Evolutionary conservation across 345 rosid genomes (phyloP).

Genomic region (Cochlearia excelsa): DNA sequence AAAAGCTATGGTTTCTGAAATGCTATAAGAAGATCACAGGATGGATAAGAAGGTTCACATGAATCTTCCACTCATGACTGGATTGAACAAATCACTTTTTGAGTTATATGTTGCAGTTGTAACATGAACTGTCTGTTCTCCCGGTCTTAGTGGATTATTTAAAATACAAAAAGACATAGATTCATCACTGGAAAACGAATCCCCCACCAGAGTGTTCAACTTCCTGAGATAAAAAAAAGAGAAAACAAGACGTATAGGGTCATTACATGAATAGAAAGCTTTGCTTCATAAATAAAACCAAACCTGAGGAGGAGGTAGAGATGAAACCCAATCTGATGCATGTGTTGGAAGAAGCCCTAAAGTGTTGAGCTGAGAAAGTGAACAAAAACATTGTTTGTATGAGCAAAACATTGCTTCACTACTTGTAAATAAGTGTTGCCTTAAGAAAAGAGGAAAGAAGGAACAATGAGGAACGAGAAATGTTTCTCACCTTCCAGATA

Average conservation of each 20-base stretch:
- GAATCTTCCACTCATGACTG: not conserved
- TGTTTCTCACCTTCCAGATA: conserved; percentile 82
- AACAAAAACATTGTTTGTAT: conserved; percentile 17
- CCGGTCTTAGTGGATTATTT: conserved; percentile 14
- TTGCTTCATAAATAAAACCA: conserved; percentile 1
- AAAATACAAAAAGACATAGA: conserved; percentile 6
- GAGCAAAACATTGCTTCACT: not conserved
- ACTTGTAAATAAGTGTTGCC: conserved; percentile 3
- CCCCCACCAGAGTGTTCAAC: conserved; percentile 95
- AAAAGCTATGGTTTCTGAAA: conserved; percentile 29
- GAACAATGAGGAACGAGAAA: conserved; percentile 5
- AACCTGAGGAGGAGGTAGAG: conserved; percentile 96
- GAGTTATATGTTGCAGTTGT: conserved; percentile 15
- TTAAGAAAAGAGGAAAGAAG: not conserved
- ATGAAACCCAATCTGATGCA: conserved; percentile 99
- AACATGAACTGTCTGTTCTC: conserved; percentile 19
- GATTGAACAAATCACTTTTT: conserved; percentile 15
- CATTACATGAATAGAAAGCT: conserved; percentile 5
- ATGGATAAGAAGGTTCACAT: conserved; percentile 6
- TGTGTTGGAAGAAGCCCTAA: conserved; percentile 98
- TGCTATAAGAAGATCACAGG: conserved; percentile 31
- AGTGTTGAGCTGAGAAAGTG: conserved; percentile 75
- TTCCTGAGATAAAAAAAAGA: conserved; percentile 53
- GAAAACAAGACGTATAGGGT: not conserved
- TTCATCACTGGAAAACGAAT: conserved; percentile 42